Conservation (phyloP, 176 grass and related monocot species). For the Tillandsia leiboldiana region DNA sequence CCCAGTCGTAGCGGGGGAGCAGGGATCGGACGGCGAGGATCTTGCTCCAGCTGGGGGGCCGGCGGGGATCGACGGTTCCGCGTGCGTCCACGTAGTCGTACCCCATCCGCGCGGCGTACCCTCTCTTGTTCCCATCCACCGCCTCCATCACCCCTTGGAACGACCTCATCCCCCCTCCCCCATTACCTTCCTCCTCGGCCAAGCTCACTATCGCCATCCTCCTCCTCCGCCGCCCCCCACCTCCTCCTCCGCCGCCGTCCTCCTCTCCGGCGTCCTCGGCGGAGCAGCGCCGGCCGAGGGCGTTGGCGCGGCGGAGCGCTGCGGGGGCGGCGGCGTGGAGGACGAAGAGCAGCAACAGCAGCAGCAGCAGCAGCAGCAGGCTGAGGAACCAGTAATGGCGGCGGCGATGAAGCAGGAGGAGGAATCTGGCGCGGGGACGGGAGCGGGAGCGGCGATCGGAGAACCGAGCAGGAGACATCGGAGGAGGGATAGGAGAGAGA, state of each 20-base stretch:
- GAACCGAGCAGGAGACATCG: too few species aligned
- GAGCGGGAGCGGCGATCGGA: too few species aligned
- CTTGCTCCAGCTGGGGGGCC: conserved; percentile 86
- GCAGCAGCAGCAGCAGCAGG: not conserved
- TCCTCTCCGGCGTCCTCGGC: not conserved
- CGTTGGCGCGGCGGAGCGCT: conserved; percentile 4
- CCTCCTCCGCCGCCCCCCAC: not conserved
- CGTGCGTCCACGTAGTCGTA: conserved; percentile 41
- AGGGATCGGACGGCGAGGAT: conserved; percentile 45
- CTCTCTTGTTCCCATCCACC: conserved; percentile 44
- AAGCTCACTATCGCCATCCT: conserved; percentile 54
- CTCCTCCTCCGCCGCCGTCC: too few species aligned
- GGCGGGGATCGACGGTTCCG: conserved; percentile 34
- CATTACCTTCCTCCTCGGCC: conserved; percentile 32
- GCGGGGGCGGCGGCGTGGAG: conserved; percentile 5
- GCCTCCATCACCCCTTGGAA: conserved; percentile 51
- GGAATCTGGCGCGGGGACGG: not conserved
- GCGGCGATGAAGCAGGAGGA: conserved; percentile 2
- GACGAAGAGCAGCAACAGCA: conserved; percentile 1
- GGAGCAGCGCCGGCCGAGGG: conserved; percentile 22
- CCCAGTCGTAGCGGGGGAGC: conserved; percentile 55
- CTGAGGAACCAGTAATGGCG: not conserved
- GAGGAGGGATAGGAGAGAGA: too few species aligned
- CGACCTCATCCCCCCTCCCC: conserved; percentile 21
- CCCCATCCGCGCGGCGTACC: conserved; percentile 40